Evolutionary conservation across 352 stramenopile species (phyloP).

Genomic region (Saprolegnia parasitica): DNA sequence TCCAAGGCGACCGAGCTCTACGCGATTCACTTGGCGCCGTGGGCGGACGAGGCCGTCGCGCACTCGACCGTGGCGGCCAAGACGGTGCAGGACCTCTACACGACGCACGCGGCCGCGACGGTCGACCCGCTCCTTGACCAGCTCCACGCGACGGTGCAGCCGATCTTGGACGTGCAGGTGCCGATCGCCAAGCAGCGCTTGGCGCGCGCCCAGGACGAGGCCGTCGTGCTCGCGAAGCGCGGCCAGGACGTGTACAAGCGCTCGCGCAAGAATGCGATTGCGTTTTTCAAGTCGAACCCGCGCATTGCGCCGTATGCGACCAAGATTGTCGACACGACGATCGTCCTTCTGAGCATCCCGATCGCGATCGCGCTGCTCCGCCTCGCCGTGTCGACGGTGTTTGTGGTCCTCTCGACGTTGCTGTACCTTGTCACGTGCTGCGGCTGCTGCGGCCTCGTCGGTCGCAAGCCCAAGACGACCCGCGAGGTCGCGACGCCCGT

Average conservation of each 20-base stretch:
- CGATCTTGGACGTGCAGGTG: conserved; percentile 8
- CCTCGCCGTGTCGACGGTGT: conserved; percentile 10
- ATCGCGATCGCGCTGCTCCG: conserved; percentile 1
- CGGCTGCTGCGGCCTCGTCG: conserved; percentile 25
- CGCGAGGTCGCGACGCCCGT: conserved; percentile 12
- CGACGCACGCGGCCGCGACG: conserved; percentile 13
- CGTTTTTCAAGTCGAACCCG: conserved; percentile 15
- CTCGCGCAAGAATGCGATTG: conserved; percentile 8
- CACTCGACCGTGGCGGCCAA: not conserved
- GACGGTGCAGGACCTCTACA: conserved; percentile 20
- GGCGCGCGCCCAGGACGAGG: not conserved
- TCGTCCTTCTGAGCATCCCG: conserved; percentile 15
- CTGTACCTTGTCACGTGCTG: conserved; percentile 26
- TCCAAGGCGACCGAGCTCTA: conserved; percentile 22
- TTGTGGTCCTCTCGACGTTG: not conserved
- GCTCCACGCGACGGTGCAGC: not conserved
- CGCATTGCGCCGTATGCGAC: conserved; percentile 20
- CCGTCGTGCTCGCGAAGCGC: not conserved
- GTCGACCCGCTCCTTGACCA: conserved; percentile 24
- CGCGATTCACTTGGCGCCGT: conserved; percentile 16
- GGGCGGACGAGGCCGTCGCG: conserved; percentile 11
- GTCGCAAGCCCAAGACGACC: conserved; percentile 22
- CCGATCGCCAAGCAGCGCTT: conserved; percentile 5
- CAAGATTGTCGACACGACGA: conserved; percentile 23
- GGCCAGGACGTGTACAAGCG: not conserved